Base-by-base conservation (phyloP, 179 eudicot genomes). In the Drosera spatulata region DNA sequence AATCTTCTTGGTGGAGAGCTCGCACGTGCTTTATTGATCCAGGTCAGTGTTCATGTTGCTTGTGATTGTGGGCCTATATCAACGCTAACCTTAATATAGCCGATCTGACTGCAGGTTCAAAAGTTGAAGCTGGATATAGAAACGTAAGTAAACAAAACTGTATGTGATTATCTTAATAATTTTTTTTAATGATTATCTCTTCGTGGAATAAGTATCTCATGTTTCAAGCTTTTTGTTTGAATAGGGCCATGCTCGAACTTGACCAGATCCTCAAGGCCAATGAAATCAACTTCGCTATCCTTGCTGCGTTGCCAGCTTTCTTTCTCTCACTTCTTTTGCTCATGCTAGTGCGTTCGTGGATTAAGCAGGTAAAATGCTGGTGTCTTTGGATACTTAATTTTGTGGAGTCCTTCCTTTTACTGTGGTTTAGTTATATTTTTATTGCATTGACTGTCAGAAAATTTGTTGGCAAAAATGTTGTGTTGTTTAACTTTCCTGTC, bases 251-350 rank as follows among this genome's bases (percentile, higher is more conserved):
- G 97, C 97, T 89, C 59, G 97, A 89, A 73, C 73, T 89, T 61
- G 80, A 89, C 72, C 97, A 89, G 84, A 89, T 93, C 73, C 82
- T 93, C 45, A 84, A 80, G 84, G 99, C 99, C 72, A 93, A 93
- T 66, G 99, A 93, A 62, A 93, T 93, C 71, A 93, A 93, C 79
- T 93, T 93, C 71, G 99, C 99, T 58, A 73, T 93, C 68, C 75
- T 93, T 61, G 99, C 99, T 72, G 96, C 99, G 43, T 82, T 93
- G 71, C 99, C 99, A 42, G 96, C 96, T 47, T 88, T 88, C 58
- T 64, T 74, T 61, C 62, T 86, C 53, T 78, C 87, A 65, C 60
- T 93, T 66, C 53, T 73, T 72, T 56, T 78, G 56, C 65, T 82
- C 56, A 79, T 77, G 81, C 61, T 86, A 58, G 69, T 84, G 44